Evolutionary conservation across 1,284 basidiomycete genomes (phyloP).

Genomic region (Pseudozyma thailandica): DNA sequence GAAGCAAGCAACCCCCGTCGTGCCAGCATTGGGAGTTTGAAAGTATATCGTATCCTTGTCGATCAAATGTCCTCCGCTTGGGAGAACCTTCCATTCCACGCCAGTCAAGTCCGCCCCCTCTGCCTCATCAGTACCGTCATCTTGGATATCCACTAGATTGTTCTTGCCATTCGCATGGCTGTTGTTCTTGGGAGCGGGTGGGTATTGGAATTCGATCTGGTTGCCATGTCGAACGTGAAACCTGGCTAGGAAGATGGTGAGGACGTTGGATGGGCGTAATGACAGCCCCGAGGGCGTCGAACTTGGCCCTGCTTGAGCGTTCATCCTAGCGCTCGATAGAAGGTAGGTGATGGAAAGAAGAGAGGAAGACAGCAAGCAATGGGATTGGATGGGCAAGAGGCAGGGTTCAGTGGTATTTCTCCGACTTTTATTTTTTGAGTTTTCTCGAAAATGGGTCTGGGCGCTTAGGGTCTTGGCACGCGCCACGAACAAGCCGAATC

Average conservation of each 20-base stretch:
- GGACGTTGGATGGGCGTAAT: conserved; percentile 42
- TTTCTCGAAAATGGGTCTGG: neutral
- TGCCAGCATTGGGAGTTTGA: conserved; percentile 13
- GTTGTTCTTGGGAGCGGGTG: conserved; percentile 8
- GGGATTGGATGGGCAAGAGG: too few species aligned
- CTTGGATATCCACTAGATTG: conserved; percentile 20
- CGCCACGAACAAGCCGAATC: conserved; percentile 7
- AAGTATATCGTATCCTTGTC: conserved; percentile 55
- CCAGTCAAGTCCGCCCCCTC: conserved; percentile 24
- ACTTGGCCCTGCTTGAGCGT: conserved; percentile 25
- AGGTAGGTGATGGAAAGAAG: conserved; percentile 1
- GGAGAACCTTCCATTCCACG: conserved; percentile 61
- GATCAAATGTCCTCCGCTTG: conserved; percentile 53
- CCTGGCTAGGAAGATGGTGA: conserved; percentile 50
- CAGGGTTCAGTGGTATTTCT: neutral
- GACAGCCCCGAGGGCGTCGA: conserved; percentile 16
- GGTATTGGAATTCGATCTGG: conserved; percentile 50
- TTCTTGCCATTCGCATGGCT: neutral
- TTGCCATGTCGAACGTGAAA: conserved; percentile 57
- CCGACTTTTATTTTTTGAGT: too few species aligned
- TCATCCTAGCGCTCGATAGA: too few species aligned
- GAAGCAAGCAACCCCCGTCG: conserved; percentile 50
- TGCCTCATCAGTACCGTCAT: neutral
- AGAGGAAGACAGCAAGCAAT: neutral
- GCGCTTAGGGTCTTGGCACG: conserved; percentile 11